A percentile compares a stretch with the other conserved stretches of the same genome.
Evolutionary conservation across 306 rosid species (phyloP).

Genomic region (Inga laurina): DNA sequence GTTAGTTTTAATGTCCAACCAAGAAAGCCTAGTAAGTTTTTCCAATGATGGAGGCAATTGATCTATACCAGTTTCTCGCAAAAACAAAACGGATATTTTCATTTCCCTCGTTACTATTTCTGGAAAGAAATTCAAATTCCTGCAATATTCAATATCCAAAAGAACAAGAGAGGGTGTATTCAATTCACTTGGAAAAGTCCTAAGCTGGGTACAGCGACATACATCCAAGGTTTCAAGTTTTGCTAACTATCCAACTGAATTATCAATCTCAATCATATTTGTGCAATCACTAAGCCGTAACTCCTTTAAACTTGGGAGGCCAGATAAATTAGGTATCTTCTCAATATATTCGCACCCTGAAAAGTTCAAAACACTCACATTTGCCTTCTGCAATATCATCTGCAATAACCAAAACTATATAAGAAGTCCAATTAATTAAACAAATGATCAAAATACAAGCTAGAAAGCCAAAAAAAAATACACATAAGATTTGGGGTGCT

Average conservation of each 20-base stretch:
- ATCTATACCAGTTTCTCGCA: background rate
- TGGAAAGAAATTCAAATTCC: background rate
- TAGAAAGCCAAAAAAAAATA: background rate
- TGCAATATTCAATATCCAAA: fast-evolving
- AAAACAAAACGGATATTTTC: fast-evolving
- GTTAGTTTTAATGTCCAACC: fast-evolving
- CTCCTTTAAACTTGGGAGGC: background rate
- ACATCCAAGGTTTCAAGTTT: background rate
- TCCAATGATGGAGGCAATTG: background rate
- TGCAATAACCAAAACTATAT: background rate
- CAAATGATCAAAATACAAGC: no score
- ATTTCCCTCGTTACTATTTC: background rate
- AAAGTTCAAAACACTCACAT: background rate
- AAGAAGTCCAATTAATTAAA: background rate
- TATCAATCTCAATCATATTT: background rate
- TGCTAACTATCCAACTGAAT: background rate
- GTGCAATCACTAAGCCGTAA: background rate
- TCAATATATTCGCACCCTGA: background rate
- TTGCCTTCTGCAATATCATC: background rate
- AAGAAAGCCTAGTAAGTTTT: background rate
- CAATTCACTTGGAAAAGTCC: background rate
- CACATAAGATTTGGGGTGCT: background rate
- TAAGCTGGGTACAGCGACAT: background rate
- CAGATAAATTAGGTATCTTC: conserved; percentile 15
- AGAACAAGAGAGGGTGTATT: background rate